These are phyloP conservation scores for Salix dunnii DNA, from an alignment of 345 rosid species.

Conservation along the genomic window DNA sequence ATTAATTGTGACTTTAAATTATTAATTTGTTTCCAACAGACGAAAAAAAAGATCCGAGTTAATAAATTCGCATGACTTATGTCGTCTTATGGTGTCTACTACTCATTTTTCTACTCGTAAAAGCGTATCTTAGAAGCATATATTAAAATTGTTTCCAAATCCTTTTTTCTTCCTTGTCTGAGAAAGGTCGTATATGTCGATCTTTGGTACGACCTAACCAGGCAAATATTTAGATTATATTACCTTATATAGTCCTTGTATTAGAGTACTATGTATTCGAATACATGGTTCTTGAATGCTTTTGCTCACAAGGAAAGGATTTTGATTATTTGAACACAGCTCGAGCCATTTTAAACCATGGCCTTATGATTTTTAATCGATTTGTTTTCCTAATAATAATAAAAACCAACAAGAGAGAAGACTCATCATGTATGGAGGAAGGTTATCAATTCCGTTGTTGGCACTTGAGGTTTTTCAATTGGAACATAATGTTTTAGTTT, in stretches of 20 bases:
- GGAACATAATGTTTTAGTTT: too few relatives aligned
- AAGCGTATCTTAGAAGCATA: constrained; percentile 13
- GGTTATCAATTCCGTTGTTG: too few relatives aligned
- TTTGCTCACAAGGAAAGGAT: background rate
- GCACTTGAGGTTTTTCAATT: too few relatives aligned
- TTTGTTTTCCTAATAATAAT: background rate
- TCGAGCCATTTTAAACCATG: background rate
- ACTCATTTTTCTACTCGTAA: constrained; percentile 17
- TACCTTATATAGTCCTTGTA: background rate
- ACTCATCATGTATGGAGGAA: background rate
- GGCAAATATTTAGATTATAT: background rate
- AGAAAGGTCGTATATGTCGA: constrained; percentile 29
- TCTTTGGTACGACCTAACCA: constrained; percentile 16
- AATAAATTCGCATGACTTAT: background rate
- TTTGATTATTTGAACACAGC: constrained; percentile 3
- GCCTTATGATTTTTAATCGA: too few relatives aligned
- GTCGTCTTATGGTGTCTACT: constrained; percentile 25
- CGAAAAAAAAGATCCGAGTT: background rate
- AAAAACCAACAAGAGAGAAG: background rate
- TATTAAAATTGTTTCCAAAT: constrained; percentile 7
- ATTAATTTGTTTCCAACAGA: background rate
- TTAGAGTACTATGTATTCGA: background rate
- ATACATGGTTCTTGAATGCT: background rate
- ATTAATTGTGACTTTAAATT: constrained; percentile 7
- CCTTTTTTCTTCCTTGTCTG: constrained; percentile 28